These are phyloP conservation scores for Ogataea pilisensis DNA, from an alignment of 805 yeast genomes.

Conservation along the genomic window DNA sequence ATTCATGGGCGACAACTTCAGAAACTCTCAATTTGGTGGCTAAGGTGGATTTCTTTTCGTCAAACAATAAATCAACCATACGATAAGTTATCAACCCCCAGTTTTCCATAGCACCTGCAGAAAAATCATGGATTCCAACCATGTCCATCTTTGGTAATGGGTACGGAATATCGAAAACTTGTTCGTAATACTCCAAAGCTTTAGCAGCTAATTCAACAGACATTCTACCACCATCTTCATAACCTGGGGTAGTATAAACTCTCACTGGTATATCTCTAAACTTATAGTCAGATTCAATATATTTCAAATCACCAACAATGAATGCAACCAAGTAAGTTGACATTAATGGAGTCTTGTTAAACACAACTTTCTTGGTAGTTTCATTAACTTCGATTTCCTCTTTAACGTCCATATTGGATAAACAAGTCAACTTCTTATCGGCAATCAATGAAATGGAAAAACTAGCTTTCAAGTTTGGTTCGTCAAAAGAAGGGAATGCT, in stretches of 20 bases:
- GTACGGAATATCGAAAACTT: conserved; percentile 49
- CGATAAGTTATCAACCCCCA: conserved; percentile 81
- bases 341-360: conserved; percentile 50
- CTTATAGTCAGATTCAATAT: conserved; percentile 44
- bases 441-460: conserved; percentile 43
- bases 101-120: conserved; percentile 90
- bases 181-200: conserved; percentile 48
- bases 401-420: conserved; percentile 47
- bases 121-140: conserved; percentile 73
- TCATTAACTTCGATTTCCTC: conserved; percentile 18
- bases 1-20: conserved; percentile 80
- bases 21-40: conserved; percentile 67
- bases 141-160: conserved; percentile 84
- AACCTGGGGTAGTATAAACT: conserved; percentile 51
- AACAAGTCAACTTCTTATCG: conserved; percentile 35
- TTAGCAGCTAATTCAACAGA: conserved; percentile 50
- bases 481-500: conserved; percentile 57
- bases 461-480: conserved; percentile 54
- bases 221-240: conserved; percentile 40
- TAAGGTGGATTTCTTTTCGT: conserved; percentile 43
- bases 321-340: conserved; percentile 55
- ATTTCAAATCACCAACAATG: conserved; percentile 55
- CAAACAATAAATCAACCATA: conserved; percentile 50
- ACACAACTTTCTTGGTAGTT: conserved; percentile 29
- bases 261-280: conserved; percentile 47